Evolutionary conservation across 495 filamentous ascomycete genomes (phyloP).

Genomic region (Aspergillus sclerotioniger): DNA sequence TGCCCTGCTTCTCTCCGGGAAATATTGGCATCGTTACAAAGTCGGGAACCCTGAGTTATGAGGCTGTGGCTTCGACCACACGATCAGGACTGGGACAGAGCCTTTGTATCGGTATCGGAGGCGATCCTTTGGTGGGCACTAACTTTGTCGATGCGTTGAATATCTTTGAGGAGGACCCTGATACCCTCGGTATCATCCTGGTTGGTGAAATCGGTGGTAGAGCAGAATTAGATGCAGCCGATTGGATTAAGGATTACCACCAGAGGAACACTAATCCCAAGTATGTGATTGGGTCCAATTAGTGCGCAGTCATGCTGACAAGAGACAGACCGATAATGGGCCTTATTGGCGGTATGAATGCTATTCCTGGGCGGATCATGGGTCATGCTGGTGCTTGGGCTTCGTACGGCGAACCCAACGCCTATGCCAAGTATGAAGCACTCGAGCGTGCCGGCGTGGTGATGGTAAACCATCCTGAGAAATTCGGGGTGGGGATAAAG

Average conservation of each 20-base stretch:
- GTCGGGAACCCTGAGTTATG: conserved; percentile 86
- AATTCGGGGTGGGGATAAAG: conserved; percentile 74
- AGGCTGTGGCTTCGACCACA: conserved; percentile 81
- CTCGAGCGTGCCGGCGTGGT: conserved; percentile 69
- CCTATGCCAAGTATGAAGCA: conserved; percentile 62
- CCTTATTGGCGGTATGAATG: conserved; percentile 68
- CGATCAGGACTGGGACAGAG: conserved; percentile 81
- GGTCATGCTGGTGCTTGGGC: conserved; percentile 84
- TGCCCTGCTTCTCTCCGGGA: conserved; percentile 72
- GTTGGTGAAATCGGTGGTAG: conserved; percentile 86
- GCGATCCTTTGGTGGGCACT: conserved; percentile 80
- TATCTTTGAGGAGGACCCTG: conserved; percentile 69
- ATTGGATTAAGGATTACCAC: conserved; percentile 71
- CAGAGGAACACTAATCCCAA: conserved; percentile 61
- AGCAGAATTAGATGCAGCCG: conserved; percentile 77
- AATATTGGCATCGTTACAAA: conserved; percentile 81
- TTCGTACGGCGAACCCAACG: conserved; percentile 63
- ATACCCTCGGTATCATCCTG: conserved; percentile 78
- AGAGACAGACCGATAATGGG: conserved; percentile 70
- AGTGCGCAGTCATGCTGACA: conserved; percentile 1
- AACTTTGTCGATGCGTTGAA: conserved; percentile 74
- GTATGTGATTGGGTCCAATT: conserved; percentile 41
- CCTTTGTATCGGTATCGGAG: conserved; percentile 83
- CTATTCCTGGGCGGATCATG: conserved; percentile 71
- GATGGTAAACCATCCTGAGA: conserved; percentile 77